Percentiles rank a stretch among this genome's conserved stretches.
phyloP scores from a whole-genome alignment of 1,284 basidiomycete species.

The Rhizoctonia solani region DNA sequence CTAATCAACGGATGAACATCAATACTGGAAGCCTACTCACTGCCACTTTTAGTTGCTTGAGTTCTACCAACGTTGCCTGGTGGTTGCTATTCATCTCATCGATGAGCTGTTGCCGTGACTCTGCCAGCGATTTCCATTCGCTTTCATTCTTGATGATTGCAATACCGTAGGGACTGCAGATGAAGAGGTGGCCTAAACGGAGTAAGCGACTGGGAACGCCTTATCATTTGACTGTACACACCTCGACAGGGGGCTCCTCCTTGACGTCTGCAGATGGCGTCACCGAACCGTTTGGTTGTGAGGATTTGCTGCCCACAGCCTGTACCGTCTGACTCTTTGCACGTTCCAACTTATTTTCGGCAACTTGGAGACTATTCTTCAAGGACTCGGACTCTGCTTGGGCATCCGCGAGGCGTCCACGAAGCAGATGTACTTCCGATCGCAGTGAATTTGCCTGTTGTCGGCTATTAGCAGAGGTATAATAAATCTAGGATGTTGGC shows the following conservation, averaged over 20 bases:
- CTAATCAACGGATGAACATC: too few relatives aligned
- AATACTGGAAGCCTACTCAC: conserved; percentile 23
- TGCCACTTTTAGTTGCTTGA: conserved; percentile 34
- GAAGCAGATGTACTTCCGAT: conserved; percentile 60
- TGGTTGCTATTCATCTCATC: conserved; percentile 22
- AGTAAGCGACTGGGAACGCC: background rate
- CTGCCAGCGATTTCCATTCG: conserved; percentile 31
- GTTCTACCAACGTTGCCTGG: conserved; percentile 29
- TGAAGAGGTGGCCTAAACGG: background rate
- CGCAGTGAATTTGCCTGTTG: conserved; percentile 43
- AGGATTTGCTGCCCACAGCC: conserved; percentile 40
- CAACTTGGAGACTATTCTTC: conserved; percentile 60
- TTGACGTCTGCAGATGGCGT: conserved; percentile 18
- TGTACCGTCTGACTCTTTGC: conserved; percentile 65
- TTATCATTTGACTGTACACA: background rate
- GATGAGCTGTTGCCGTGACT: conserved; percentile 32
- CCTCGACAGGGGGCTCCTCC: conserved; percentile 24
- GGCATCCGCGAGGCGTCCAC: conserved; percentile 59
- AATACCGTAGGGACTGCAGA: background rate
- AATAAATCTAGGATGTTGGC: background rate
- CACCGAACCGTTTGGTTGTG: background rate
- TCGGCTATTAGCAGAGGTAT: background rate
- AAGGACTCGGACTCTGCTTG: conserved; percentile 60
- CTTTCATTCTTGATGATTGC: background rate
- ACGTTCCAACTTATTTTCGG: conserved; percentile 75